phyloP scores from a whole-genome alignment of 192 early-diverging fungal genomes.

The Thoreauomyces humboldtii region DNA sequence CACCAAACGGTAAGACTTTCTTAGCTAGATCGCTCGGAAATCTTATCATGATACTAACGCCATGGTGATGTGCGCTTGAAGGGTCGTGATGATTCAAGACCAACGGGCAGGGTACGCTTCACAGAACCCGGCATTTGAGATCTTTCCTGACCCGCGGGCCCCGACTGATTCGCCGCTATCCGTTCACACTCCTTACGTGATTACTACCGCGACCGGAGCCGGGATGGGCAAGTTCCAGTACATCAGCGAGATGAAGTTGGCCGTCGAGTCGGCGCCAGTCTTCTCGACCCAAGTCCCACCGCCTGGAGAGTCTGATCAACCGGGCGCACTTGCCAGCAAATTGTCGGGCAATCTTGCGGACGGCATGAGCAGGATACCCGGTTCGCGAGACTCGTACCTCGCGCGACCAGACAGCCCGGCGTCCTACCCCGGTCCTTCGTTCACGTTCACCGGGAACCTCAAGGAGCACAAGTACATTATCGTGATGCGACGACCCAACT shows the following conservation, averaged over 20 bases:
- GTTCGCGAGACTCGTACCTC: too few relatives aligned
- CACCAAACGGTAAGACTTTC: conserved; percentile 30
- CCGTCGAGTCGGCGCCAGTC: conserved; percentile 1
- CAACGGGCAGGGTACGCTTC: conserved; percentile 20
- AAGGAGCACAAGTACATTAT: conserved; percentile 38
- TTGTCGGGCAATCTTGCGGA: too few relatives aligned
- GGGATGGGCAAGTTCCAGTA: conserved; percentile 9
- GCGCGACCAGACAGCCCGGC: neutral
- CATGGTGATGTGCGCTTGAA: too few relatives aligned
- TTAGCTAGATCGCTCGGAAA: too few relatives aligned
- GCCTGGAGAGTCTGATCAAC: too few relatives aligned
- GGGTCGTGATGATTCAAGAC: conserved; percentile 28
- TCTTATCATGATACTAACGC: too few relatives aligned
- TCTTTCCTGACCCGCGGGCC: conserved; percentile 19
- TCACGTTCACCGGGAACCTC: conserved; percentile 35
- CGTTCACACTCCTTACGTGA: conserved; percentile 9
- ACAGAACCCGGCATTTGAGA: conserved; percentile 26
- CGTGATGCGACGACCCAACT: conserved; percentile 27
- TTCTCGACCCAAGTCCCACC: too few relatives aligned
- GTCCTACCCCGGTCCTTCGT: conserved; percentile 14
- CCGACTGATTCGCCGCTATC: neutral
- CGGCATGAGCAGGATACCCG: too few relatives aligned
- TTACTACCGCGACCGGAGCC: conserved; percentile 14
- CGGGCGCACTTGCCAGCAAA: too few relatives aligned
- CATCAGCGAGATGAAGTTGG: conserved; percentile 14